phyloP scores from a whole-genome alignment of 805 yeast genomes.

The Barnettozyma pratensis region DNA sequence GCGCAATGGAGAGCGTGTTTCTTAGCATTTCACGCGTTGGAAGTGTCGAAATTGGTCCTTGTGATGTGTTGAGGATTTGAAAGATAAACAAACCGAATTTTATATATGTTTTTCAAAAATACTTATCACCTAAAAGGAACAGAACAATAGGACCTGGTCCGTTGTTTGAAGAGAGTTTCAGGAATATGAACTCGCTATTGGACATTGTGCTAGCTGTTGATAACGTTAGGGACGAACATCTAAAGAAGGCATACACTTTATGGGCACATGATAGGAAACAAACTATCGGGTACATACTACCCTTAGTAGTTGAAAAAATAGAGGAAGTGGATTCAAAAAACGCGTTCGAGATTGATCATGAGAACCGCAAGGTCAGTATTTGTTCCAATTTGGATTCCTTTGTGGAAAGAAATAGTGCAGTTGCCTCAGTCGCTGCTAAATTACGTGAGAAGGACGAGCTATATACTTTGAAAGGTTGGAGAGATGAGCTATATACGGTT shows the following conservation, averaged over 20 bases:
- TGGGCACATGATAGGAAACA: constrained; percentile 15
- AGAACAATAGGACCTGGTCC: no score
- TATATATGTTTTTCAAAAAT: no score
- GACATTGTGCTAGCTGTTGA: constrained; percentile 18
- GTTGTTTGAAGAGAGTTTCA: no score
- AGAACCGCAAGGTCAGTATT: constrained; percentile 25
- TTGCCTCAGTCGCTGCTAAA: constrained; percentile 37
- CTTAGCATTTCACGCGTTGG: constrained; percentile 1
- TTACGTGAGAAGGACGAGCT: constrained; percentile 35
- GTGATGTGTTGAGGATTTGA: background rate
- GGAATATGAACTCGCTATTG: background rate
- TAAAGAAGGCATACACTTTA: constrained; percentile 5
- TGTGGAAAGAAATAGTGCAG: constrained; percentile 34
- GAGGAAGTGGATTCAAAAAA: constrained; percentile 2
- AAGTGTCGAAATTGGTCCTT: background rate
- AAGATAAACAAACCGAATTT: no score
- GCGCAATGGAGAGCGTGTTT: background rate
- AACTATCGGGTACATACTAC: constrained; percentile 12
- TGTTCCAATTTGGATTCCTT: constrained; percentile 28
- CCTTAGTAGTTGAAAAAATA: constrained; percentile 10
- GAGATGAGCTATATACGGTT: constrained; percentile 75
- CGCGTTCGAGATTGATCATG: constrained; percentile 23
- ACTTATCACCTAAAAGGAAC: no score
- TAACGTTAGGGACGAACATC: constrained; percentile 19
- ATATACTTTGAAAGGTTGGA: constrained; percentile 63